These are phyloP conservation scores for Lactifluus piperatus DNA, from an alignment of 768 basidiomycete genomes.

Conservation along the genomic window DNA sequence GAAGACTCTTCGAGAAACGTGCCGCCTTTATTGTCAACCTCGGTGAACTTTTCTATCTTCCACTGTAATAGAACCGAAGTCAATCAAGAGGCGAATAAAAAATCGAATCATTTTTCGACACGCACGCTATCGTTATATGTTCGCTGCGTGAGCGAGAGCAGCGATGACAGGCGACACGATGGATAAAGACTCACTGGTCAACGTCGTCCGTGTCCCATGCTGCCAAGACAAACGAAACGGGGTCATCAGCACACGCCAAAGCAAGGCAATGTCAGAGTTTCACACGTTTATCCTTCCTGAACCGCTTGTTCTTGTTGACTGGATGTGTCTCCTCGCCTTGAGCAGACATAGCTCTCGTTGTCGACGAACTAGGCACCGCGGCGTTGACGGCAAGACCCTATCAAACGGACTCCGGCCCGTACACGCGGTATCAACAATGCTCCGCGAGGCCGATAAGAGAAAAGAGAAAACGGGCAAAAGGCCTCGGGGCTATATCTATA, in stretches of 20 bases:
- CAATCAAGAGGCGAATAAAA: neutral
- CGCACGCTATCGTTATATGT: slow-evolving; percentile 26
- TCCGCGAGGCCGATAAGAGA: no score
- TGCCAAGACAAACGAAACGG: slow-evolving; percentile 27
- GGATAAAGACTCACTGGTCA: slow-evolving; percentile 69
- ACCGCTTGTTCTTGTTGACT: slow-evolving; percentile 78
- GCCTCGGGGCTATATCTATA: no score
- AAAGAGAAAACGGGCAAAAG: no score
- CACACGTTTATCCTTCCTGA: slow-evolving; percentile 94
- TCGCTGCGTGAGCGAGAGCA: neutral
- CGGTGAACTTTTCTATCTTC: slow-evolving; percentile 77
- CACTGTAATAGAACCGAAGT: slow-evolving; percentile 35
- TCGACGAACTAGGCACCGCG: no score
- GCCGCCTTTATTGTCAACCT: slow-evolving; percentile 69
- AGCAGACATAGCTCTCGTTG: neutral
- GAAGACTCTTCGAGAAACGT: slow-evolving; percentile 93
- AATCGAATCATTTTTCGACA: neutral
- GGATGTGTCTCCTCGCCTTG: slow-evolving; percentile 14
- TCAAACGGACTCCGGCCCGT: neutral
- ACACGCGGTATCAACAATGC: neutral
- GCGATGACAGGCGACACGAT: neutral
- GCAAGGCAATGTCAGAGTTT: slow-evolving; percentile 11
- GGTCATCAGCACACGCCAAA: slow-evolving; percentile 11
- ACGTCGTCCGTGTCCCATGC: slow-evolving; percentile 99
- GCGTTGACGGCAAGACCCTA: no score